Conservation (phyloP, 805 yeast genomes). For the Kuraishia borneana region DNA sequence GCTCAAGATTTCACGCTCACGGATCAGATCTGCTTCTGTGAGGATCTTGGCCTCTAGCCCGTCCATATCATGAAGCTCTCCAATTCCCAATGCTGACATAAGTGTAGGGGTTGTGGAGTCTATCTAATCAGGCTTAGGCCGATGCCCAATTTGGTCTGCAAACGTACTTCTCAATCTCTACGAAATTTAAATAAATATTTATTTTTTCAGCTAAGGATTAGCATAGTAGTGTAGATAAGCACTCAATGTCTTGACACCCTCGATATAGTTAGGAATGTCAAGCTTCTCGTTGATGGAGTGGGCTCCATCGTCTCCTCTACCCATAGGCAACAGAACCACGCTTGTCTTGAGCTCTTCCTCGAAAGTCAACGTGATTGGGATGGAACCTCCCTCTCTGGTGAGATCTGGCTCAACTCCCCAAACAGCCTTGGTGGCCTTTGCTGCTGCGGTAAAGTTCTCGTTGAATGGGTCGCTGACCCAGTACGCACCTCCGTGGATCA, state of each 20-base stretch:
- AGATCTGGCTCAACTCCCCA: conserved; percentile 94
- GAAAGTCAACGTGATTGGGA: conserved; percentile 92
- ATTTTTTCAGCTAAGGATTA: neutral
- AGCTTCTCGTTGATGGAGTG: conserved; percentile 96
- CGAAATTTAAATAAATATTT: no score
- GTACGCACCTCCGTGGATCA: conserved; percentile 91
- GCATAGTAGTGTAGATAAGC: conserved; percentile 82
- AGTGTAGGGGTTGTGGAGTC: neutral
- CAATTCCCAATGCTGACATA: neutral
- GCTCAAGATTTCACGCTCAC: conserved; percentile 1
- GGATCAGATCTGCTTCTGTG: neutral
- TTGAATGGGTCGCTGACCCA: conserved; percentile 95
- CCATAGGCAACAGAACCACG: conserved; percentile 90
- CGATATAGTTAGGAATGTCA: conserved; percentile 78
- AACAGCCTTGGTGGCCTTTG: conserved; percentile 86
- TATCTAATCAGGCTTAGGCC: no score
- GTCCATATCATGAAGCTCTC: neutral
- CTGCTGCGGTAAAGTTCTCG: conserved; percentile 87
- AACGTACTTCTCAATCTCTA: no score
- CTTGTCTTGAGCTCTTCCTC: conserved; percentile 78
- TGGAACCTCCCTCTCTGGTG: conserved; percentile 98
- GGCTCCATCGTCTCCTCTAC: conserved; percentile 99
- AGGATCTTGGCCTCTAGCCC: neutral
- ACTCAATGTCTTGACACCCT: conserved; percentile 87
- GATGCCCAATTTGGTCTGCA: no score